These are phyloP conservation scores for Blepharisma stoltei DNA, from an alignment of 73 alveolate genomes.

Conservation along the genomic window DNA sequence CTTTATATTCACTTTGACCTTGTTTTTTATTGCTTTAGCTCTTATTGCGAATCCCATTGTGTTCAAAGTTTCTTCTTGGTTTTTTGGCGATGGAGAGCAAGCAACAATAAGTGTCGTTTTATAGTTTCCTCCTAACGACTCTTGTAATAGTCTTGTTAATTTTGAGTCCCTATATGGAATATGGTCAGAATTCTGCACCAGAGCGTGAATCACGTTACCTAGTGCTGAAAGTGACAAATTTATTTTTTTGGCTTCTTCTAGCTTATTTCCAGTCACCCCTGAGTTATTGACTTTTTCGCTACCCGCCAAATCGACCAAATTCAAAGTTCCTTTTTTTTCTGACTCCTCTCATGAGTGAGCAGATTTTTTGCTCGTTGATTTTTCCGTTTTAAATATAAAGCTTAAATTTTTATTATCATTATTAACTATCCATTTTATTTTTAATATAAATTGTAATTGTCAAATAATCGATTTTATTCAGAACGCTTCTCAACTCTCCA, in stretches of 20 bases:
- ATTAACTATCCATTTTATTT: no score
- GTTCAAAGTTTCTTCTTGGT: constrained; percentile 84
- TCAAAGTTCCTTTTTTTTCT: constrained; percentile 67
- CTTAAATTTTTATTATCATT: no score
- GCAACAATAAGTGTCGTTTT: constrained; percentile 90
- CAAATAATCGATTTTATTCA: no score
- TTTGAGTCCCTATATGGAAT: constrained; percentile 85
- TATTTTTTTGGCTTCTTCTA: constrained; percentile 80
- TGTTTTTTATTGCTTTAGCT: constrained; percentile 83
- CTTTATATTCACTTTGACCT: constrained; percentile 68
- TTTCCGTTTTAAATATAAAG: no score
- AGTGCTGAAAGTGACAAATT: constrained; percentile 78
- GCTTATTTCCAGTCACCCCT: constrained; percentile 70
- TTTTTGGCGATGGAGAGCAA: constrained; percentile 81
- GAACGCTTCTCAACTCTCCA: no score
- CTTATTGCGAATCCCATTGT: constrained; percentile 90
- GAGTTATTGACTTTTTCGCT: constrained; percentile 79
- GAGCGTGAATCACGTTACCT: constrained; percentile 75
- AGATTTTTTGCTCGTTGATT: constrained; percentile 52
- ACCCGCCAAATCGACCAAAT: constrained; percentile 86
- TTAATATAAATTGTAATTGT: no score
- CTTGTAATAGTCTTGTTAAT: constrained; percentile 86
- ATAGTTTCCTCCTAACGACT: constrained; percentile 94
- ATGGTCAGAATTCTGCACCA: constrained; percentile 68
- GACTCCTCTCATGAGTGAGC: constrained; percentile 33